A percentile compares a stretch with the other conserved stretches of the same genome.
Conservation (phyloP, 106 monocot species). For the Agapanthus africanus region DNA sequence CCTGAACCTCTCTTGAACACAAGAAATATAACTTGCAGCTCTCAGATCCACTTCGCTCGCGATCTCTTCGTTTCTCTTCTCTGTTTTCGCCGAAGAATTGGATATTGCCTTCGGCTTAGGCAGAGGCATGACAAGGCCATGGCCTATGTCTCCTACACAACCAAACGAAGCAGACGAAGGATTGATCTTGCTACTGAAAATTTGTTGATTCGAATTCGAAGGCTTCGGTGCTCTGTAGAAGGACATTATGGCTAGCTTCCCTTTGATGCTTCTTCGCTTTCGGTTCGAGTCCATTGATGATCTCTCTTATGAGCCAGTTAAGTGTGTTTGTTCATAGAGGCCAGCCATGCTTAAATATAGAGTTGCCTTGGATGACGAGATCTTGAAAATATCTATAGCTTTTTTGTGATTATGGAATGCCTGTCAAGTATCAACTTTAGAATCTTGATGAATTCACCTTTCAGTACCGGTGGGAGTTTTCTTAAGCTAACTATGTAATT, state of each 20-base stretch:
- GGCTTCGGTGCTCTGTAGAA: slow-evolving; percentile 10
- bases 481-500: no score
- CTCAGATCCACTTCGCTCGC: slow-evolving; percentile 10
- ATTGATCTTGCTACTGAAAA: slow-evolving; percentile 1
- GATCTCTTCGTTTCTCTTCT: background rate
- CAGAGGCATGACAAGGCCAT: background rate
- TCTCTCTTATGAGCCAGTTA: no score
- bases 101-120: background rate
- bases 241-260: background rate
- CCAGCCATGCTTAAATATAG: no score
- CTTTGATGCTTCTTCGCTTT: slow-evolving; percentile 9
- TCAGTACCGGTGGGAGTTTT: no score
- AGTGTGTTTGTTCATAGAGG: no score
- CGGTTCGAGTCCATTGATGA: slow-evolving; percentile 15
- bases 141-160: background rate
- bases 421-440: no score
- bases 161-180: slow-evolving; percentile 6
- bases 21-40: slow-evolving; percentile 15
- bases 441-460: no score
- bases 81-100: background rate
- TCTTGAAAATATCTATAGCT: no score
- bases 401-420: no score
- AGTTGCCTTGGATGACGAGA: no score
- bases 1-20: slow-evolving; percentile 22
- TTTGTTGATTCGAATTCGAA: background rate